Evolutionary conservation across 1,139 yeast species (phyloP).

Genomic region (Yamadazyma trypodendri): DNA sequence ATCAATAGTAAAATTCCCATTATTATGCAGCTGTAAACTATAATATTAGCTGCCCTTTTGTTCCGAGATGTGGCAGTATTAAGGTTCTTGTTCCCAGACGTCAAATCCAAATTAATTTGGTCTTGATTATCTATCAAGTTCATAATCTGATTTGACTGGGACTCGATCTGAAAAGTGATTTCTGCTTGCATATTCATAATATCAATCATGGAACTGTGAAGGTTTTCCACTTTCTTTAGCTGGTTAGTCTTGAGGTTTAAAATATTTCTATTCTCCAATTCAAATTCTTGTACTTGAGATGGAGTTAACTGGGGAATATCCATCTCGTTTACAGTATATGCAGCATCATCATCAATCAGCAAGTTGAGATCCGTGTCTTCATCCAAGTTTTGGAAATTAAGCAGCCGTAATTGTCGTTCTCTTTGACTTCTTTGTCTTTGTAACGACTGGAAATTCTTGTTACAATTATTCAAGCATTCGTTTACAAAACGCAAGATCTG

Average conservation of each 20-base stretch:
- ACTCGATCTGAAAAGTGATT: slow-evolving; percentile 68
- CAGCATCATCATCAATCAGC: slow-evolving; percentile 3
- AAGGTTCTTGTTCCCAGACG: slow-evolving; percentile 71
- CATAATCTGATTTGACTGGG: slow-evolving; percentile 74
- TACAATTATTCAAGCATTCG: slow-evolving; percentile 32
- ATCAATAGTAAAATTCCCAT: slow-evolving; percentile 63
- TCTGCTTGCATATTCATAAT: slow-evolving; percentile 79
- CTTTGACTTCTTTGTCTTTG: slow-evolving; percentile 43
- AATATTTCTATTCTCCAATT: slow-evolving; percentile 70
- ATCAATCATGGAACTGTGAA: slow-evolving; percentile 80
- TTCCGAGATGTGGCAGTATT: slow-evolving; percentile 70
- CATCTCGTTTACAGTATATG: slow-evolving; percentile 1
- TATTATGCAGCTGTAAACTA: slow-evolving; percentile 58
- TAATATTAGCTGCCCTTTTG: slow-evolving; percentile 66
- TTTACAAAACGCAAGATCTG: slow-evolving; percentile 42
- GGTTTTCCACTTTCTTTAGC: slow-evolving; percentile 60
- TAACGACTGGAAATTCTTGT: slow-evolving; percentile 37
- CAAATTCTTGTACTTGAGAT: slow-evolving; percentile 66
- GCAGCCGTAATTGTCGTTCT: slow-evolving; percentile 39
- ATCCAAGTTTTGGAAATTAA: slow-evolving; percentile 44
- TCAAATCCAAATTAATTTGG: slow-evolving; percentile 65
- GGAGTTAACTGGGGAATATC: slow-evolving; percentile 35
- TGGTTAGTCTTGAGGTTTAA: slow-evolving; percentile 63
- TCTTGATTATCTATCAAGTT: slow-evolving; percentile 69
- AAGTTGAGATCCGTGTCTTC: slow-evolving; percentile 24